Base-by-base conservation (phyloP, 2,329 filamentous ascomycete species). In the Sporothrix globosa region DNA sequence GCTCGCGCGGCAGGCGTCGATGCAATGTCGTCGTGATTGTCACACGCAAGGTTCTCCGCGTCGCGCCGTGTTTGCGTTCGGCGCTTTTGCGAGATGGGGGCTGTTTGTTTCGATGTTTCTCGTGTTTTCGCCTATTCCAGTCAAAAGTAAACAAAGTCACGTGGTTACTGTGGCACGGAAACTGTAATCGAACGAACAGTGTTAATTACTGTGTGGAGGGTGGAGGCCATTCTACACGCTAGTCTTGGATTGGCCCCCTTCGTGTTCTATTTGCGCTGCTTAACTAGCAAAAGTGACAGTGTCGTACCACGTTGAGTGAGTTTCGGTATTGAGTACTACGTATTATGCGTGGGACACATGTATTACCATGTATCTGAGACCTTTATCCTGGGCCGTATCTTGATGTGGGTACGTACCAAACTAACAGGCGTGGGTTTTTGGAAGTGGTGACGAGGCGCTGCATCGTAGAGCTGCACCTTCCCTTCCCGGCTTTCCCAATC, bases 101-200 rank as follows among this genome's bases (percentile, higher is more conserved):
- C n/a, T 50, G 61, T 34, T 65, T 53, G 72, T 70, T 72, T 70
- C 58, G 58, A 60, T 58, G 69, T 68, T 70, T 68, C 65, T 34
- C 46, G 68, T 70, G 66, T 72, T 72, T 69, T 70, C 41, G 69
- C 69, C 66, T 30, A 53, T 66, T 71, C n/a, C 24, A 60, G 61
- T 44, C 61, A n/a, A 74, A 76, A 75, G 75, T 76, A 76, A 76
- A 76, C 75, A 76, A 76, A 74, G 14, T 0, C 73, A 74, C 73
- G 73, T 75, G 74, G 70, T 19, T 50, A 1, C 4, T 53, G 60
- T 66, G 58, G 56, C 65, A 68, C 48, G 66, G 56, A 68, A 39
- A 63, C 54, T 56, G 17, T 13, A 48, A 17, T 60, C n/a, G 14
- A 52, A n/a, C 52, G 50, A 5, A 34, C 39, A 21, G 27, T 60